Percentiles rank a stretch among this genome's conserved stretches.
Evolutionary conservation across 2,329 filamentous ascomycete genomes (phyloP).

Genomic region (Orbilia ellipsospora): DNA sequence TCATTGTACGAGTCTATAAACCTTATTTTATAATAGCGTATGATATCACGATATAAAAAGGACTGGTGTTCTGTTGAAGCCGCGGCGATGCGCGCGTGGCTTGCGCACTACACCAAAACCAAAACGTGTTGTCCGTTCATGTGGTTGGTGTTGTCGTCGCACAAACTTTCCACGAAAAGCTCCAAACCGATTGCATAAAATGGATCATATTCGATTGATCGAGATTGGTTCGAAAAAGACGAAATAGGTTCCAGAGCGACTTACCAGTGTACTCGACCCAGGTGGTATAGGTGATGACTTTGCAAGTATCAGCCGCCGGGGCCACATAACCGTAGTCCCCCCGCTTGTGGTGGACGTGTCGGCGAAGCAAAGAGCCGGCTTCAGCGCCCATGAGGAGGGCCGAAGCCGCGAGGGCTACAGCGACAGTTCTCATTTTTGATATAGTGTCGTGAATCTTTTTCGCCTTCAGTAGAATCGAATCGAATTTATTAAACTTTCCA

Average conservation of each 20-base stretch:
- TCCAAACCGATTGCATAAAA: too few relatives aligned
- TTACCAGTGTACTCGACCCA: slow-evolving; percentile 55
- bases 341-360: slow-evolving; percentile 53
- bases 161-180: background rate
- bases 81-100: slow-evolving; percentile 15
- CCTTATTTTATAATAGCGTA: too few relatives aligned
- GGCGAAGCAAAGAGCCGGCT: slow-evolving; percentile 53
- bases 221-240: background rate
- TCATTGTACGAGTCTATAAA: background rate
- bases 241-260: background rate
- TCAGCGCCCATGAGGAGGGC: slow-evolving; percentile 50
- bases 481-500: background rate
- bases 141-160: background rate
- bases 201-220: background rate
- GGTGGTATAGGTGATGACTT: slow-evolving; percentile 54
- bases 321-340: slow-evolving; percentile 51
- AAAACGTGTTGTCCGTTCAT: background rate
- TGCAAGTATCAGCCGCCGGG: slow-evolving; percentile 52
- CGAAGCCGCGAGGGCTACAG: slow-evolving; percentile 54
- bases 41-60: slow-evolving; percentile 4
- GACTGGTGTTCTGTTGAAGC: slow-evolving; percentile 20
- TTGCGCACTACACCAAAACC: background rate
- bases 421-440: slow-evolving; percentile 40
- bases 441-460: background rate
- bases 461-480: slow-evolving; percentile 42